Evolutionary conservation across 352 stramenopile genomes (phyloP).

Genomic region (Peronospora tabacina): DNA sequence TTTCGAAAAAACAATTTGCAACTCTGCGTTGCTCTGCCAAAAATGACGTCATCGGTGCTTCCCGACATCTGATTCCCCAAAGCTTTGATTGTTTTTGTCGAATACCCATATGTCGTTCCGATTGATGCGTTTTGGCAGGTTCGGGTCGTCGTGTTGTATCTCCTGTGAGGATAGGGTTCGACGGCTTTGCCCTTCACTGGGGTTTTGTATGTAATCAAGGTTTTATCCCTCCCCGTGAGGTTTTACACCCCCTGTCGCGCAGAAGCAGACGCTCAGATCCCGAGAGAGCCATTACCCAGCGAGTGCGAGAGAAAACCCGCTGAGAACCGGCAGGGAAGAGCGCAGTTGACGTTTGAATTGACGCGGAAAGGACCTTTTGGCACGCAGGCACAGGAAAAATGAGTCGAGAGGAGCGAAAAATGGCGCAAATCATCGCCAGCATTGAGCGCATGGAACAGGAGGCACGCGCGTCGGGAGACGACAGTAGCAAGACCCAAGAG

Average conservation of each 20-base stretch:
- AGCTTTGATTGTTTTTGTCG: no score
- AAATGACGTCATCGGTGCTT: no score
- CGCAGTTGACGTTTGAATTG: not conserved
- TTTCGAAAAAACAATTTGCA: no score
- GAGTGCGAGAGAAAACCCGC: not conserved
- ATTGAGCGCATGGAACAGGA: slow-evolving; percentile 76
- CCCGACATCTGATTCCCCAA: no score
- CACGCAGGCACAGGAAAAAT: slow-evolving; percentile 25
- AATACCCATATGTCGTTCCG: slow-evolving; percentile 22
- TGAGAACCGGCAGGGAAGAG: no score
- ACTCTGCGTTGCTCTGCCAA: no score
- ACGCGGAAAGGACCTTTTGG: not conserved
- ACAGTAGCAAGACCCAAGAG: slow-evolving; percentile 16
- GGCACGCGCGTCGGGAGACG: slow-evolving; percentile 19
- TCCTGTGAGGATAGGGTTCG: slow-evolving; percentile 9
- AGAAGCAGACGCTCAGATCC: slow-evolving; percentile 25
- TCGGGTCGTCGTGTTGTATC: slow-evolving; percentile 13
- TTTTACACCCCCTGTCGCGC: slow-evolving; percentile 16
- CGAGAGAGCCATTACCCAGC: not conserved
- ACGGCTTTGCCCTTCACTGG: slow-evolving; percentile 11
- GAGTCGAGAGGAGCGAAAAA: slow-evolving; percentile 71
- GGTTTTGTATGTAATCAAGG: slow-evolving; percentile 13
- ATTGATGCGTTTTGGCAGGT: slow-evolving; percentile 13
- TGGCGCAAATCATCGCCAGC: slow-evolving; percentile 70
- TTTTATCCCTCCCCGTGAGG: slow-evolving; percentile 15